phyloP scores from a whole-genome alignment of 2,329 filamentous ascomycete species.

The Claviceps quebecensis region DNA sequence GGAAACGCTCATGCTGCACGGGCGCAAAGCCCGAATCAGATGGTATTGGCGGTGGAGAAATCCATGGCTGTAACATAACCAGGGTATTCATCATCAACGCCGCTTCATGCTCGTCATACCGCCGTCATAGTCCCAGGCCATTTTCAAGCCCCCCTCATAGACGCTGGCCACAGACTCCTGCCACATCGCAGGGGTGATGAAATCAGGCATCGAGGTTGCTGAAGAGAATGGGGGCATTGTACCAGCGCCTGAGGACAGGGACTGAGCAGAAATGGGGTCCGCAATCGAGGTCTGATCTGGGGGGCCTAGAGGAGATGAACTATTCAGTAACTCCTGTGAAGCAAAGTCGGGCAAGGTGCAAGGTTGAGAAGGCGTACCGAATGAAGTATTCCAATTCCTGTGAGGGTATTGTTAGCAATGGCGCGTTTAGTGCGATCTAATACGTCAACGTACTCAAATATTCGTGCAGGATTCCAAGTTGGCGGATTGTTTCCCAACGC shows the following conservation, averaged over 20 bases:
- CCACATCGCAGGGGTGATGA: constrained; percentile 61
- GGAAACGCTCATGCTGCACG: not conserved
- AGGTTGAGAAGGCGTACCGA: constrained; percentile 50
- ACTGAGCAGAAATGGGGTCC: constrained; percentile 32
- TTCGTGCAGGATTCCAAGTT: constrained; percentile 72
- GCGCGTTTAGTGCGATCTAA: not conserved
- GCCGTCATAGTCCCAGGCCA: constrained; percentile 43
- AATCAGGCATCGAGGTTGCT: constrained; percentile 38
- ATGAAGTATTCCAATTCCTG: constrained; percentile 92
- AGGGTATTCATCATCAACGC: constrained; percentile 6
- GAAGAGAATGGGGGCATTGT: constrained; percentile 37
- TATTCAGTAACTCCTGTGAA: constrained; percentile 25
- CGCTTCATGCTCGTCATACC: constrained; percentile 18
- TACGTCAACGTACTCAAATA: constrained; percentile 64
- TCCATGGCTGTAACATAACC: not conserved
- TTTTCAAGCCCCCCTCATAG: constrained; percentile 51
- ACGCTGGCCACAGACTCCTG: constrained; percentile 57
- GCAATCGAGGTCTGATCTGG: constrained; percentile 40
- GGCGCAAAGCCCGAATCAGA: not conserved
- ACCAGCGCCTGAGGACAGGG: constrained; percentile 30
- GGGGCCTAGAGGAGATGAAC: constrained; percentile 34
- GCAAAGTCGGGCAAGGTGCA: constrained; percentile 16
- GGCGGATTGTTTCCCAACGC: constrained; percentile 50
- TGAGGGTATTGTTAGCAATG: not conserved
- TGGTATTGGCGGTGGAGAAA: not conserved